Conservation (phyloP, 495 filamentous ascomycete genomes). For the Trypethelium eluteriae region DNA sequence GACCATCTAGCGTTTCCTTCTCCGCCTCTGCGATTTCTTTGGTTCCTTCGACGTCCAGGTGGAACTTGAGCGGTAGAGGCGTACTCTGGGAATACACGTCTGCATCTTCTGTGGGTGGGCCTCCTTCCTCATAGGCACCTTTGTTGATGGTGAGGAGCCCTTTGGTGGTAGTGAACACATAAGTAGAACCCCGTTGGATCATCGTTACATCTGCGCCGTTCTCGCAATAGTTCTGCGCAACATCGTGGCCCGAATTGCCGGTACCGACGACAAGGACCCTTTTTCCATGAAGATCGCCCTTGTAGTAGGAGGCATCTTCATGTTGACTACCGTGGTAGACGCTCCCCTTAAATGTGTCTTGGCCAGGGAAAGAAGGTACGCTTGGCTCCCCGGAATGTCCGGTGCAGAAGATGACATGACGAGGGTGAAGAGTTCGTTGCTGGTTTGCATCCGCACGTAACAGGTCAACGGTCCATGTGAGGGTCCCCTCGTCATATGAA, state of each 20-base stretch:
- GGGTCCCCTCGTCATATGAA: constrained; percentile 46
- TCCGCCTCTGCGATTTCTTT: constrained; percentile 45
- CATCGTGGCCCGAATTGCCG: constrained; percentile 77
- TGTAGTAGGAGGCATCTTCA: constrained; percentile 31
- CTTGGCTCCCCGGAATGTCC: constrained; percentile 69
- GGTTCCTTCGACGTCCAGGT: constrained; percentile 46
- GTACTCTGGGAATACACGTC: constrained; percentile 52
- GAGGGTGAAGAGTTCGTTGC: constrained; percentile 52
- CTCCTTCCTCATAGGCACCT: constrained; percentile 56
- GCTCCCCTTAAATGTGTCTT: constrained; percentile 51
- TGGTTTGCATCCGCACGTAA: constrained; percentile 48
- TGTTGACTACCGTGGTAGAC: constrained; percentile 64
- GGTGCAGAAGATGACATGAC: constrained; percentile 63
- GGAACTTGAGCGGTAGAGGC: constrained; percentile 53
- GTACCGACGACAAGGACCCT: constrained; percentile 70
- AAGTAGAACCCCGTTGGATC: constrained; percentile 69
- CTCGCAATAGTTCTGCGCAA: constrained; percentile 74
- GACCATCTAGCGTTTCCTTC: constrained; percentile 48
- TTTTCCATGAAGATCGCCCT: constrained; percentile 49
- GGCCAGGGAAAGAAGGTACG: constrained; percentile 54
- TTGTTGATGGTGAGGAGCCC: constrained; percentile 48
- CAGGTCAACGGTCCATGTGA: constrained; percentile 55
- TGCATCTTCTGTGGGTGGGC: constrained; percentile 52
- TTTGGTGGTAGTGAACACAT: constrained; percentile 53
- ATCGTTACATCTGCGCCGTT: constrained; percentile 80